Evolutionary conservation across 768 basidiomycete species (phyloP).

Genomic region (Pleurotus salmoneostramineus): DNA sequence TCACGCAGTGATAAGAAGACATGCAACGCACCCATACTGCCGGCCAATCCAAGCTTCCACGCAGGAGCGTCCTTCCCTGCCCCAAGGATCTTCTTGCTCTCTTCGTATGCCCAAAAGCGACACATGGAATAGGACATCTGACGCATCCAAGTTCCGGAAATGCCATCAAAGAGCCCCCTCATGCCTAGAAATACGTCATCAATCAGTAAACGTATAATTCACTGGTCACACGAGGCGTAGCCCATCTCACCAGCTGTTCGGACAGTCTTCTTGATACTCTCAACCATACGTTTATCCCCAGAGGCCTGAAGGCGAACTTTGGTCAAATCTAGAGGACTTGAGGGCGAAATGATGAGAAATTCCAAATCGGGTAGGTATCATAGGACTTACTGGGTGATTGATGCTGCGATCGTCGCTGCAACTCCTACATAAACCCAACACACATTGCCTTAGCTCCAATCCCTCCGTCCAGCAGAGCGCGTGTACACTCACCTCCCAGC

Average conservation of each 20-base stretch:
- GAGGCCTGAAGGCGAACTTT: conserved; percentile 91
- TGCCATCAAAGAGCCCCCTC: conserved; percentile 81
- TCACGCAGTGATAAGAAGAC: neutral
- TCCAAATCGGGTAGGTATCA: neutral
- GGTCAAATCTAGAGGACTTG: conserved; percentile 80
- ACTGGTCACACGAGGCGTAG: neutral
- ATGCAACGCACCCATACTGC: conserved; percentile 72
- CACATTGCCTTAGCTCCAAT: neutral
- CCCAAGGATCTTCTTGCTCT: conserved; percentile 80
- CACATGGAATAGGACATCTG: conserved; percentile 93
- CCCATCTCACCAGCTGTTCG: conserved; percentile 61
- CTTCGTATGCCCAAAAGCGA: conserved; percentile 92
- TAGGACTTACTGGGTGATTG: conserved; percentile 69
- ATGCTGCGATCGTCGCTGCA: conserved; percentile 86
- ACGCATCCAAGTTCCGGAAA: conserved; percentile 83
- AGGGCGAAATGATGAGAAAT: neutral
- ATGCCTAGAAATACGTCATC: conserved; percentile 38
- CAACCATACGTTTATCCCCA: conserved; percentile 88
- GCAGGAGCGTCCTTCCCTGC: conserved; percentile 67
- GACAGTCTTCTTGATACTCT: conserved; percentile 79
- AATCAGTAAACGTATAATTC: conserved; percentile 16
- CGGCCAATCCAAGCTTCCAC: conserved; percentile 78
- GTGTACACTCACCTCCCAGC: conserved; percentile 62
- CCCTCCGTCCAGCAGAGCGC: neutral
- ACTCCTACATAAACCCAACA: conserved; percentile 37